Conservation (phyloP, 2,329 filamentous ascomycete genomes). For the Diaporthe nobilis region DNA sequence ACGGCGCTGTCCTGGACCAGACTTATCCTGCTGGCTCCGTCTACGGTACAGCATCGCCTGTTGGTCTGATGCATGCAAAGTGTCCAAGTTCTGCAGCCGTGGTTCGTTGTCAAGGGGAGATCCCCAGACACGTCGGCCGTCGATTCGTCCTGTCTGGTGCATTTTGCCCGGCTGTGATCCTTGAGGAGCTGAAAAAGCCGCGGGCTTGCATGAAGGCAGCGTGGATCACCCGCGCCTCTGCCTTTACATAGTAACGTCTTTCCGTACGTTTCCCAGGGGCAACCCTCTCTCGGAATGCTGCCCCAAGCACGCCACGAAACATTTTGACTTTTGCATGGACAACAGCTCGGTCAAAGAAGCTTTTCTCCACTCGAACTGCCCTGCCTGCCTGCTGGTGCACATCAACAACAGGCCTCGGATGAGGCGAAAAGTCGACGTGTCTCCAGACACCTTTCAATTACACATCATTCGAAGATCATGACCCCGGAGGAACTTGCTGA, state of each 20-base stretch:
- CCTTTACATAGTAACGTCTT: conserved; percentile 11
- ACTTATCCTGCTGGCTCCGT: background rate
- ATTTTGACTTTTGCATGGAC: conserved; percentile 34
- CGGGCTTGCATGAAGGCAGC: conserved; percentile 33
- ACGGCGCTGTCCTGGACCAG: conserved; percentile 22
- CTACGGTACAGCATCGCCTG: background rate
- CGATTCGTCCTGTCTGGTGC: conserved; percentile 28
- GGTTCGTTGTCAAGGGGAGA: conserved; percentile 14
- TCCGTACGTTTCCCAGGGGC: conserved; percentile 34
- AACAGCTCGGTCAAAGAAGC: conserved; percentile 28
- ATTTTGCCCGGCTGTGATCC: conserved; percentile 36
- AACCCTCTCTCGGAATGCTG: conserved; percentile 34
- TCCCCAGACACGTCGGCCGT: background rate
- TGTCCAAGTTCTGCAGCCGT: conserved; percentile 4
- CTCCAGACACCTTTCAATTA: background rate
- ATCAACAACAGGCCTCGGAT: conserved; percentile 3
- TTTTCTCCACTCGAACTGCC: conserved; percentile 28
- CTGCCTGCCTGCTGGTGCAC: conserved; percentile 6
- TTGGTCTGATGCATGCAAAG: conserved; percentile 16
- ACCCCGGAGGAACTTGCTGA: conserved; percentile 9
- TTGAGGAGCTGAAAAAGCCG: conserved; percentile 42
- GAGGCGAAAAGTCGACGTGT: conserved; percentile 38
- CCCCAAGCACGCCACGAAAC: conserved; percentile 31
- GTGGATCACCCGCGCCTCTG: conserved; percentile 39
- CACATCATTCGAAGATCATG: conserved; percentile 21